phyloP scores from a whole-genome alignment of 768 basidiomycete genomes.

The Boletales sp. region DNA sequence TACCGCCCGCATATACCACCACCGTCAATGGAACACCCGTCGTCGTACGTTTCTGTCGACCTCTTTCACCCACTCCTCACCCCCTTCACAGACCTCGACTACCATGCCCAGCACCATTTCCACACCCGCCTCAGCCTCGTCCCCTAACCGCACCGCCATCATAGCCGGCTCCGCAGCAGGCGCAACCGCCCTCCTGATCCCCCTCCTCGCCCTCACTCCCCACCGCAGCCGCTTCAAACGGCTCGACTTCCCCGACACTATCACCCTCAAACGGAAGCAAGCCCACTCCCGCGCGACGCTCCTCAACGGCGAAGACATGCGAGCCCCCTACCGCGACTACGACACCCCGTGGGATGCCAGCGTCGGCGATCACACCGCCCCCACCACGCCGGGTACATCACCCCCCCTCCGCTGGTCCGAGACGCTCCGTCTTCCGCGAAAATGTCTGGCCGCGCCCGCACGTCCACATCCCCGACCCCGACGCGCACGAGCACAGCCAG shows the following conservation, averaged over 20 bases:
- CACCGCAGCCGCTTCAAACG: conserved; percentile 35
- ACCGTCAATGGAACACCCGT: conserved; percentile 10
- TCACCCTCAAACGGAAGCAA: conserved; percentile 21
- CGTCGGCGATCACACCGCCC: not conserved
- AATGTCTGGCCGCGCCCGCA: conserved; percentile 45
- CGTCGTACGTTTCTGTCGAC: conserved; percentile 12
- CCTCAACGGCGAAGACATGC: conserved; percentile 19
- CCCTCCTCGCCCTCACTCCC: conserved; percentile 34
- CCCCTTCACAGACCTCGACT: conserved; percentile 10
- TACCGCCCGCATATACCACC: conserved; percentile 18
- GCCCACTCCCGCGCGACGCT: conserved; percentile 17
- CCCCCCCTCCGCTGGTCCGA: too few species aligned
- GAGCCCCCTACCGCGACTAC: conserved; percentile 16
- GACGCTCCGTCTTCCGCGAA: conserved; percentile 45
- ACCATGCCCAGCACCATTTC: conserved; percentile 20
- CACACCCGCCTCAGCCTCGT: not conserved
- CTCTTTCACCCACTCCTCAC: not conserved
- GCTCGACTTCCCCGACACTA: conserved; percentile 27
- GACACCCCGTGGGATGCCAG: conserved; percentile 26
- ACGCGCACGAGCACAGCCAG: too few species aligned
- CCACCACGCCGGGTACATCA: not conserved
- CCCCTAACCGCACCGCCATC: conserved; percentile 33
- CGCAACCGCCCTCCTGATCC: conserved; percentile 34
- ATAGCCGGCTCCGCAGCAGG: conserved; percentile 43
- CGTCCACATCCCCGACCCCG: too few species aligned